phyloP scores from a whole-genome alignment of 306 rosid genomes.

The Citrullus colocynthis region DNA sequence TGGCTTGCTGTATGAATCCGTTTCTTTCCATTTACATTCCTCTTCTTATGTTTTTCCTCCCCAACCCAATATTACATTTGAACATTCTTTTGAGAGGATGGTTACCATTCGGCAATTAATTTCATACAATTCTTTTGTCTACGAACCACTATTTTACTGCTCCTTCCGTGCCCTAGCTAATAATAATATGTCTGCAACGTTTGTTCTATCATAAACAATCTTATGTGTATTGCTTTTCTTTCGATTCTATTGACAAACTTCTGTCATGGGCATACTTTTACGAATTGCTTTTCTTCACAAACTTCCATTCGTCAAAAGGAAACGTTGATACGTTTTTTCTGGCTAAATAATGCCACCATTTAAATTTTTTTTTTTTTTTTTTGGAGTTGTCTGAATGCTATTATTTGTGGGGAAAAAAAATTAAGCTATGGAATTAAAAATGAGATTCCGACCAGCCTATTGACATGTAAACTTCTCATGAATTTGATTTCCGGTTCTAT shows the following conservation, averaged over 20 bases:
- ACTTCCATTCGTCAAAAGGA: background rate
- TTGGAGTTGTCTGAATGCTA: background rate
- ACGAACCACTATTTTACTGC: background rate
- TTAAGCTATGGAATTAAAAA: background rate
- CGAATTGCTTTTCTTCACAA: background rate
- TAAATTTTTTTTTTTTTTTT: no score
- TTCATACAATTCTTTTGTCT: background rate
- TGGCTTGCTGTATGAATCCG: background rate
- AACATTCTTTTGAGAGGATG: background rate
- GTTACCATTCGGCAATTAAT: background rate
- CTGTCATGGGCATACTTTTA: background rate
- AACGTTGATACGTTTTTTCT: background rate
- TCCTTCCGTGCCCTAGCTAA: background rate
- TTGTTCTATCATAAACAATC: background rate
- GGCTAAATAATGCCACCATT: background rate
- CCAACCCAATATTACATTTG: background rate
- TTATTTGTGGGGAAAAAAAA: background rate
- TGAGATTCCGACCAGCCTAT: background rate
- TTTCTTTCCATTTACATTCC: background rate
- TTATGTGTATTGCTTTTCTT: background rate
- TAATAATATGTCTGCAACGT: background rate
- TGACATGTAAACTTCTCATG: no score
- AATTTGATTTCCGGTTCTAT: background rate
- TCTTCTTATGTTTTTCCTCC: background rate
- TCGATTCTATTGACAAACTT: background rate